Evolutionary conservation across 2,329 filamentous ascomycete species (phyloP).

Genomic region (Herpotrichia juniperi): DNA sequence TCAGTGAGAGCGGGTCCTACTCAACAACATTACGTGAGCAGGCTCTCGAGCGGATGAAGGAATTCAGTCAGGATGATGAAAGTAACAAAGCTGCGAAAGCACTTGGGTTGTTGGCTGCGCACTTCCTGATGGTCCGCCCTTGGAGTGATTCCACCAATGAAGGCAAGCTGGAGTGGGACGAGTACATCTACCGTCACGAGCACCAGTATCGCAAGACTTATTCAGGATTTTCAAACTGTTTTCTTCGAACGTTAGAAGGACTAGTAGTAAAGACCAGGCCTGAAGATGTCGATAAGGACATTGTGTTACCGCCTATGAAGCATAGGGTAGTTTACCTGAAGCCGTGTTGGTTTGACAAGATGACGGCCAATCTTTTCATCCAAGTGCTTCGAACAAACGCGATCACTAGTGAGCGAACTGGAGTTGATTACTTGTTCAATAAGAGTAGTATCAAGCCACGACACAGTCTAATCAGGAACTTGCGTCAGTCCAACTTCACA

Average conservation of each 20-base stretch:
- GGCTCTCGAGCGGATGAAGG: constrained; percentile 48
- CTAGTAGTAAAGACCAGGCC: constrained; percentile 81
- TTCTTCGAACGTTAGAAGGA: constrained; percentile 74
- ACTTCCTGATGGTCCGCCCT: constrained; percentile 75
- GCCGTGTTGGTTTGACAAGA: constrained; percentile 82
- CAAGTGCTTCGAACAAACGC: constrained; percentile 86
- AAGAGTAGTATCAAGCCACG: constrained; percentile 71
- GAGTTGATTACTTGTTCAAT: constrained; percentile 89
- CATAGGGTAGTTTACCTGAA: constrained; percentile 76
- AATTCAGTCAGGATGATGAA: constrained; percentile 46
- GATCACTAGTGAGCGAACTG: constrained; percentile 83
- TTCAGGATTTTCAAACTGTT: constrained; percentile 60
- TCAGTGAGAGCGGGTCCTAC: constrained; percentile 41
- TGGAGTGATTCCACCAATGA: constrained; percentile 71
- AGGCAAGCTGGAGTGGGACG: constrained; percentile 73
- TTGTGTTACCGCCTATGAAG: constrained; percentile 71
- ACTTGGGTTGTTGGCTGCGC: constrained; percentile 67
- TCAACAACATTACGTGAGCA: constrained; percentile 25
- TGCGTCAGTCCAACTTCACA: constrained; percentile 85
- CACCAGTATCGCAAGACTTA: constrained; percentile 60
- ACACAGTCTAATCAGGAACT: constrained; percentile 73
- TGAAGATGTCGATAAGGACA: constrained; percentile 69
- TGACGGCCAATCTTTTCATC: constrained; percentile 83
- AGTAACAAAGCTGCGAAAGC: constrained; percentile 58
- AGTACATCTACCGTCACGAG: constrained; percentile 67